Percentiles rank a stretch among this genome's conserved stretches.
Evolutionary conservation across 441 rosid genomes (phyloP).

Genomic region (Gossypium laxum): DNA sequence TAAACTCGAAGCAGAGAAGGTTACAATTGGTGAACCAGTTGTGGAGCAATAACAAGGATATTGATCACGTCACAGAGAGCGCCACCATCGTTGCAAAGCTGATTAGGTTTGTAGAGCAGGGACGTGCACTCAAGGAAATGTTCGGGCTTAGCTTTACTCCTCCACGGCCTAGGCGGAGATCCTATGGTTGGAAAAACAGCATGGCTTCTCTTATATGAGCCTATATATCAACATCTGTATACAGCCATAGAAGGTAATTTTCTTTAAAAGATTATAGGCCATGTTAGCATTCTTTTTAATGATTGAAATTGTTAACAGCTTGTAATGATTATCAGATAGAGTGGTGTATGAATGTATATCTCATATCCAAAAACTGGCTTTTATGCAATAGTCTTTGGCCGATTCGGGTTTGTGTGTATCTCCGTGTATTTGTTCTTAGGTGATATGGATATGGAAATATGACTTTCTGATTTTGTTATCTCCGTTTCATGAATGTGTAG

Average conservation of each 20-base stretch:
- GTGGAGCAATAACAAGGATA: slow-evolving; percentile 57
- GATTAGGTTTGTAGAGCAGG: slow-evolving; percentile 62
- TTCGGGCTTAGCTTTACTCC: slow-evolving; percentile 78
- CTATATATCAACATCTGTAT: neutral
- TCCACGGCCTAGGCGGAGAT: slow-evolving; percentile 41
- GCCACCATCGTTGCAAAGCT: slow-evolving; percentile 77
- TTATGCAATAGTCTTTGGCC: neutral
- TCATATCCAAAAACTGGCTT: slow-evolving; percentile 2
- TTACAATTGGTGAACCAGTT: slow-evolving; percentile 54
- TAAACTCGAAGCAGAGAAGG: slow-evolving; percentile 63
- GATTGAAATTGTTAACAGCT: slow-evolving; percentile 12
- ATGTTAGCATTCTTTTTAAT: slow-evolving; percentile 19
- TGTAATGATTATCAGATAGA: slow-evolving; percentile 1
- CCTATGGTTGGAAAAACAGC: slow-evolving; percentile 59
- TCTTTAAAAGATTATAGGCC: slow-evolving; percentile 11
- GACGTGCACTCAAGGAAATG: slow-evolving; percentile 66
- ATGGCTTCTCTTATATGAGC: slow-evolving; percentile 39
- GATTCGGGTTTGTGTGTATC: neutral
- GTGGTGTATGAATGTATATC: slow-evolving; percentile 13
- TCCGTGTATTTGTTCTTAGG: neutral
- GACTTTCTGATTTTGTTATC: neutral
- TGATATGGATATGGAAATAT: neutral
- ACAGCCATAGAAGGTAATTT: slow-evolving; percentile 8
- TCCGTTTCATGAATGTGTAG: too few relatives aligned
- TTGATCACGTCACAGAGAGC: slow-evolving; percentile 50